phyloP scores from a whole-genome alignment of 2,329 filamentous ascomycete species.

The Lithohypha guttulata region DNA sequence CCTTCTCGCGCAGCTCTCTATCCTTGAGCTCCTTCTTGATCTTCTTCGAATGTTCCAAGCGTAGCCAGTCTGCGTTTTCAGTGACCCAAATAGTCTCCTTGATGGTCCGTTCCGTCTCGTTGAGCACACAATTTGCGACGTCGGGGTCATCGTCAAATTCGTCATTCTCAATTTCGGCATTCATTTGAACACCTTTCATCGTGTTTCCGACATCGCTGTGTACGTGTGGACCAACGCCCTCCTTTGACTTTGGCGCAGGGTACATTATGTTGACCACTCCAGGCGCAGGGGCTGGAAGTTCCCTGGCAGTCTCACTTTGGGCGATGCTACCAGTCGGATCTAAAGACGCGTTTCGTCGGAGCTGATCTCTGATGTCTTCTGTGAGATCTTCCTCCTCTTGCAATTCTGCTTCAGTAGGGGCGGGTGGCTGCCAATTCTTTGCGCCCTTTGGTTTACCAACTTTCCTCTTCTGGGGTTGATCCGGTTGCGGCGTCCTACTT shows the following conservation, averaged over 20 bases:
- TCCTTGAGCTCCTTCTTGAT: constrained; percentile 59
- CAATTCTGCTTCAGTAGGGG: constrained; percentile 49
- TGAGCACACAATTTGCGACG: constrained; percentile 67
- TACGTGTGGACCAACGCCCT: constrained; percentile 13
- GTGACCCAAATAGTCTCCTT: constrained; percentile 94
- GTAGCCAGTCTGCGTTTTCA: constrained; percentile 87
- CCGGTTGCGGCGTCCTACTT: constrained; percentile 12
- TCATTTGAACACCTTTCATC: constrained; percentile 15
- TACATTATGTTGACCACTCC: constrained; percentile 8
- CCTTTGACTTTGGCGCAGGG: background rate
- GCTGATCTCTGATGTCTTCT: constrained; percentile 58
- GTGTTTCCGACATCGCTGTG: constrained; percentile 17
- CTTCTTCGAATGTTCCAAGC: constrained; percentile 72
- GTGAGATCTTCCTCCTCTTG: constrained; percentile 53
- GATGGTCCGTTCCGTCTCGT: constrained; percentile 60
- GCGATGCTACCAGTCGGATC: constrained; percentile 7
- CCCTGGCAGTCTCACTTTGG: background rate
- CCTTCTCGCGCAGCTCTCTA: constrained; percentile 34
- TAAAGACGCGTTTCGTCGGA: constrained; percentile 28
- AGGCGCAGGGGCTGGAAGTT: background rate
- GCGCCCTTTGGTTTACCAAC: constrained; percentile 25
- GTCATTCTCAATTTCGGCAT: constrained; percentile 28
- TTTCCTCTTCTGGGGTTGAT: constrained; percentile 5
- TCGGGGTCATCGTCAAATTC: constrained; percentile 88
- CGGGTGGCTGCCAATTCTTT: constrained; percentile 29